These are phyloP conservation scores for Typha latifolia DNA, from an alignment of 176 grass and related monocot genomes.

Conservation along the genomic window DNA sequence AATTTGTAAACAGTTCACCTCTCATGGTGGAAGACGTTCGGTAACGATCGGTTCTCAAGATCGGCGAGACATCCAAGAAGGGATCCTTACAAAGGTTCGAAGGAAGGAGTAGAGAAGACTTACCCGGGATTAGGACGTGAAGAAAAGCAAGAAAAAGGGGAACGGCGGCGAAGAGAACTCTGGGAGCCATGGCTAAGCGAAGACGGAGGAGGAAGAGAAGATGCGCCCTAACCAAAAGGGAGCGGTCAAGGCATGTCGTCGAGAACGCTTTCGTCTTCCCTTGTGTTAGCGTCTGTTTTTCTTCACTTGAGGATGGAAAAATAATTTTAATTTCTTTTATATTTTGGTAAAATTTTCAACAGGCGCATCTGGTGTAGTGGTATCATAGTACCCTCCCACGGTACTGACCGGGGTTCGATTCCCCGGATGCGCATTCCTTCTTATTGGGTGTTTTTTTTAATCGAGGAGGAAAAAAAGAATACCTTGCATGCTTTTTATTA, in stretches of 20 bases:
- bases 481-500: no score
- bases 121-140: conserved; percentile 2
- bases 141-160: neutral
- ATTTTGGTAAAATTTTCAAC: no score
- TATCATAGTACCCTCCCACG: conserved; percentile 99
- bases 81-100: neutral
- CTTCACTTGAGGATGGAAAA: no score
- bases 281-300: no score
- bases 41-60: neutral
- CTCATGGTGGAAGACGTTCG: no score
- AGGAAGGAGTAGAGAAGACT: neutral
- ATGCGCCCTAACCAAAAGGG: no score
- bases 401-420: conserved; percentile 95
- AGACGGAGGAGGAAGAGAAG: neutral
- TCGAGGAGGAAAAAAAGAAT: no score
- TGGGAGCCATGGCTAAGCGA: conserved; percentile 1
- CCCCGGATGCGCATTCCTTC: conserved; percentile 62
- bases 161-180: conserved; percentile 2
- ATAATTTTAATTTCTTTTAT: no score
- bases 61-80: neutral
- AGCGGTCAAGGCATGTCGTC: no score
- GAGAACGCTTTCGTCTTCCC: no score
- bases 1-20: no score
- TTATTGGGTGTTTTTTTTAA: no score
- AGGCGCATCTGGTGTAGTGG: conserved; percentile 90